Evolutionary conservation across 2,329 filamentous ascomycete species (phyloP).

Genomic region (Xylaria sp.): DNA sequence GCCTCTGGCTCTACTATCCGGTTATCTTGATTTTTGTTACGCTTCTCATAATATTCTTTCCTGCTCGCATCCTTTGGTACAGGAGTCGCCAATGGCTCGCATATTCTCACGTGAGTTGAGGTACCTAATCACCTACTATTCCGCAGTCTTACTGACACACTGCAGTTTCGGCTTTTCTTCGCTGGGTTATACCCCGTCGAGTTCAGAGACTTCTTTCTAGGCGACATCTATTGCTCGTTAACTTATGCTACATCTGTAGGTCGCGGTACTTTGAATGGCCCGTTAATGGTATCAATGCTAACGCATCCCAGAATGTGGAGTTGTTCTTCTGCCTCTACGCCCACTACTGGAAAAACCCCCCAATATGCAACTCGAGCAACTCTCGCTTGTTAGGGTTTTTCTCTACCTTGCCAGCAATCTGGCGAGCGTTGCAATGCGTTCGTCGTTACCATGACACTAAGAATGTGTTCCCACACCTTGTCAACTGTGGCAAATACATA

Average conservation of each 20-base stretch:
- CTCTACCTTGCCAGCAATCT: constrained; percentile 82
- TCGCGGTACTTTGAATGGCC: constrained; percentile 39
- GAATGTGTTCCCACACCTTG: constrained; percentile 90
- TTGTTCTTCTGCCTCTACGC: constrained; percentile 96
- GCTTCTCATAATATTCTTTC: constrained; percentile 76
- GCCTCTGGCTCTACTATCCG: constrained; percentile 87
- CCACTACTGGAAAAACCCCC: constrained; percentile 77
- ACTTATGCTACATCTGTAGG: constrained; percentile 89
- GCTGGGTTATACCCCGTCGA: constrained; percentile 93
- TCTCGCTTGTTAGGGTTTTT: constrained; percentile 90
- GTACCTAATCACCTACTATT: background rate
- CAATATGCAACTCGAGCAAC: constrained; percentile 85
- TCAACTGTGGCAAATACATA: constrained; percentile 91
- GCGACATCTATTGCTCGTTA: constrained; percentile 96
- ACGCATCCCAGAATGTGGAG: constrained; percentile 75
- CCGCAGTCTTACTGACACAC: constrained; percentile 45
- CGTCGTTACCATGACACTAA: constrained; percentile 88
- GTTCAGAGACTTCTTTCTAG: constrained; percentile 96
- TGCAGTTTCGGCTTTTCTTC: constrained; percentile 82
- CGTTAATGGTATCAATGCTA: background rate
- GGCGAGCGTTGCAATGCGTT: constrained; percentile 90
- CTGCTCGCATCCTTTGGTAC: constrained; percentile 78
- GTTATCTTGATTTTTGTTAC: constrained; percentile 80
- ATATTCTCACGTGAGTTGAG: constrained; percentile 81
- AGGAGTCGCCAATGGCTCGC: constrained; percentile 85